Evolutionary conservation across 768 basidiomycete species (phyloP).

Genomic region (Mycena crocata): DNA sequence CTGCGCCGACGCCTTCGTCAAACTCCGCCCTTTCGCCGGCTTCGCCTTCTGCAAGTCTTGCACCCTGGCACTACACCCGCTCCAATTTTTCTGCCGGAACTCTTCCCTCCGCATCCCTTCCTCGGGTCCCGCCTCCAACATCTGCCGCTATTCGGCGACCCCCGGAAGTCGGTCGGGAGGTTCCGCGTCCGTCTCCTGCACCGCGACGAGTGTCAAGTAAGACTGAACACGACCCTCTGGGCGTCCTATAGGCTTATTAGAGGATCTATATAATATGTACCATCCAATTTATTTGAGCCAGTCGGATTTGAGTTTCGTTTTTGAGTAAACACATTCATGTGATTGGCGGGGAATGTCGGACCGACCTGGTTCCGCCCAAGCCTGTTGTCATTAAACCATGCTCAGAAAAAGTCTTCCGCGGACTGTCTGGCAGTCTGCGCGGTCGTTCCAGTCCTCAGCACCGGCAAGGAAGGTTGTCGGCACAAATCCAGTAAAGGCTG

Average conservation of each 20-base stretch:
- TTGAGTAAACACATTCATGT: conserved; percentile 7
- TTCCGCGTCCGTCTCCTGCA: conserved; percentile 41
- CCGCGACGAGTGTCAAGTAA: conserved; percentile 21
- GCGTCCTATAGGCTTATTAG: conserved; percentile 46
- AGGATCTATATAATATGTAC: conserved; percentile 30
- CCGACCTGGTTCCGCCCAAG: conserved; percentile 34
- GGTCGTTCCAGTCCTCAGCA: conserved; percentile 76
- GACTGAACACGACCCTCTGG: conserved; percentile 55
- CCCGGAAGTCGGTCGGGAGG: conserved; percentile 35
- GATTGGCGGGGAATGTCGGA: conserved; percentile 20
- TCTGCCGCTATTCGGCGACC: conserved; percentile 50
- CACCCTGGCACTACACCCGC: conserved; percentile 70
- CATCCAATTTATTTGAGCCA: conserved; percentile 18
- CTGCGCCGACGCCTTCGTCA: conserved; percentile 27
- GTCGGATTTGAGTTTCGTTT: not conserved
- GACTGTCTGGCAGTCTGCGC: conserved; percentile 59
- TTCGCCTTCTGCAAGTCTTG: conserved; percentile 37
- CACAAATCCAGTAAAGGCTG: conserved; percentile 81
- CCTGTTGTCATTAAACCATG: conserved; percentile 56
- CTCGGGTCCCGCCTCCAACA: conserved; percentile 63
- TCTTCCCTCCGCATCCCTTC: conserved; percentile 56
- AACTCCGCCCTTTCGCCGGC: conserved; percentile 23
- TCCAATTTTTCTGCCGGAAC: conserved; percentile 57
- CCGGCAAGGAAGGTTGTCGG: conserved; percentile 71
- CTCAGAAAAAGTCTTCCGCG: conserved; percentile 72